Conservation (phyloP, 306 rosid genomes). For the Potentilla sterilis region DNA sequence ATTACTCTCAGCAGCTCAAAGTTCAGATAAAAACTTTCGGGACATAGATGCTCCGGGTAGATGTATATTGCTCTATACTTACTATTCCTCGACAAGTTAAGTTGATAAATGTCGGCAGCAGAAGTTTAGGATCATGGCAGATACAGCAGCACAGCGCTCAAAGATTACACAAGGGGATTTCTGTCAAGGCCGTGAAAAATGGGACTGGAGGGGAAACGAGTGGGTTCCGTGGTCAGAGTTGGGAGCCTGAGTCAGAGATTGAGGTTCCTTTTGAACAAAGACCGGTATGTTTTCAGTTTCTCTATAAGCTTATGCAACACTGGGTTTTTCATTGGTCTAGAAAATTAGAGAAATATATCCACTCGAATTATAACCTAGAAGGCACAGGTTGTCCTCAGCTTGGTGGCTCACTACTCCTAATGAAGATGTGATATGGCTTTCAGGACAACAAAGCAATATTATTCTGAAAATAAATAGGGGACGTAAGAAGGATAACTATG, state of each 20-base stretch:
- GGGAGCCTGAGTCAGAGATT: conserved; percentile 86
- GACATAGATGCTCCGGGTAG: conserved; percentile 62
- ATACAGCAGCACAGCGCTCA: conserved; percentile 40
- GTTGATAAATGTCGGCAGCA: conserved; percentile 42
- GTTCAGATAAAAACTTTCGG: conserved; percentile 20
- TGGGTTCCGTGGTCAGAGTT: conserved; percentile 68
- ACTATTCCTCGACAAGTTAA: conserved; percentile 42
- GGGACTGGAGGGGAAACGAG: conserved; percentile 68
- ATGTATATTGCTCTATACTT: conserved; percentile 62
- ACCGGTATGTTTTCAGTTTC: conserved; percentile 54
- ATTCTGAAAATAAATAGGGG: neutral
- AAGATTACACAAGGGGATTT: conserved; percentile 32
- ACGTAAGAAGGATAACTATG: neutral
- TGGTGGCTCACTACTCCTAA: neutral
- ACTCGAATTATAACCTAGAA: neutral
- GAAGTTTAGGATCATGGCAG: conserved; percentile 44
- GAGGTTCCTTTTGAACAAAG: conserved; percentile 95
- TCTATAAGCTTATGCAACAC: neutral
- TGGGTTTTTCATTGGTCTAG: neutral
- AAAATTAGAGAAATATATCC: neutral
- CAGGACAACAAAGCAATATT: neutral
- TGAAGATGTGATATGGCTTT: neutral
- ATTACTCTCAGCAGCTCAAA: conserved; percentile 11
- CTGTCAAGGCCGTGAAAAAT: conserved; percentile 63
- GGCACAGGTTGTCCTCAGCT: neutral